phyloP scores from a whole-genome alignment of 345 rosid species.

The Streptanthus diversifolius region DNA sequence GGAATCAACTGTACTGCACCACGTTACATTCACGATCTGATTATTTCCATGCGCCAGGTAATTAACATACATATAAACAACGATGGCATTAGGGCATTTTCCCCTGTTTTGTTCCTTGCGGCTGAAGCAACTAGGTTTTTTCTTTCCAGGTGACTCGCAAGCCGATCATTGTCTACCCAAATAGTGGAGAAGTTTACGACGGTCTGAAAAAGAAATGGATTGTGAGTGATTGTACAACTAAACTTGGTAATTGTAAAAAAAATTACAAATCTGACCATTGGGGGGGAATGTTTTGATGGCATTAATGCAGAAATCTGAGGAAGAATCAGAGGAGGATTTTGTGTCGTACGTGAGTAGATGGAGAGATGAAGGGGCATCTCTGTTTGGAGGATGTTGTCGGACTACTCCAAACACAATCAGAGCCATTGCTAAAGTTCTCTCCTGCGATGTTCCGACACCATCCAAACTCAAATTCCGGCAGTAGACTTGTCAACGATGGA shows the following conservation, averaged over 20 bases:
- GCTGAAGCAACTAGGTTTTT: neutral
- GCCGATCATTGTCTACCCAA: constrained; percentile 71
- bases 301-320: constrained; percentile 50
- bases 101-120: constrained; percentile 5
- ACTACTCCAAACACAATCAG: constrained; percentile 80
- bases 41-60: constrained; percentile 54
- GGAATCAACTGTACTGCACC: constrained; percentile 93
- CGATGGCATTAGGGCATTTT: neutral
- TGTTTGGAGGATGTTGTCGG: constrained; percentile 92
- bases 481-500: constrained; percentile 9
- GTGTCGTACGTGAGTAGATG: constrained; percentile 67
- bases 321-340: constrained; percentile 62
- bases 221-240: constrained; percentile 43
- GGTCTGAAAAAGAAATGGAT: constrained; percentile 62
- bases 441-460: constrained; percentile 32
- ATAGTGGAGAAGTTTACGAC: constrained; percentile 82
- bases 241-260: neutral
- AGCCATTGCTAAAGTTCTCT: constrained; percentile 52
- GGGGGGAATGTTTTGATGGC: neutral
- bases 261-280: neutral
- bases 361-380: constrained; percentile 69
- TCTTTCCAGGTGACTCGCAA: constrained; percentile 55
- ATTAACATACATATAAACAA: neutral
- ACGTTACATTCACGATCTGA: constrained; percentile 55
- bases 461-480: constrained; percentile 1